These are phyloP conservation scores for Ceratopteris richardii DNA, from an alignment of 75 land plant species.

Conservation along the genomic window DNA sequence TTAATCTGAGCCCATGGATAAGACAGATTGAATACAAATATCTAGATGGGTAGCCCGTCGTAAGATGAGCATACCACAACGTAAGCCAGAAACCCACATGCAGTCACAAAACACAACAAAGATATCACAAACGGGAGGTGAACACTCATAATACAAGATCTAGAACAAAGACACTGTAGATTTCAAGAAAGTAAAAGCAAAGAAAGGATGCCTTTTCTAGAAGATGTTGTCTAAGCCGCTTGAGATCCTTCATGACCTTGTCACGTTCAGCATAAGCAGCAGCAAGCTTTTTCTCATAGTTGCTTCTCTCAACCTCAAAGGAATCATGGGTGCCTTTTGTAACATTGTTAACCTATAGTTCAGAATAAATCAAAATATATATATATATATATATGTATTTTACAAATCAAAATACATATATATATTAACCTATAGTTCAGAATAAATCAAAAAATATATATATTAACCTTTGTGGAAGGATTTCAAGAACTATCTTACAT, in stretches of 20 bases:
- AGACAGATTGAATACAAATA: too few species aligned
- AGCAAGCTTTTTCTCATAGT: constrained; percentile 46
- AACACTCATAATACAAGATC: too few species aligned
- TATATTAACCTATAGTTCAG: not conserved
- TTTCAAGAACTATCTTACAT: too few species aligned
- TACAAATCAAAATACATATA: too few species aligned
- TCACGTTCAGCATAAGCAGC: constrained; percentile 55
- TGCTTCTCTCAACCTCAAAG: constrained; percentile 15
- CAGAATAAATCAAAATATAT: not conserved
- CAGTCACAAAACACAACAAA: too few species aligned
- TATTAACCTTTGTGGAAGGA: not conserved
- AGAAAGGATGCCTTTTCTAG: constrained; percentile 60
- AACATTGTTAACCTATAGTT: not conserved
- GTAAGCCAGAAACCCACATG: too few species aligned
- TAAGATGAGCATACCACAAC: too few species aligned
- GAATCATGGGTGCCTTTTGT: constrained; percentile 3
- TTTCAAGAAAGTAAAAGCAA: too few species aligned
- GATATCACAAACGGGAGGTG: too few species aligned
- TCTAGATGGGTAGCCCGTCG: too few species aligned
- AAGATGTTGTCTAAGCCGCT: constrained; percentile 85
- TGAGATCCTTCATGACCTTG: constrained; percentile 65
- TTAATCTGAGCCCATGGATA: too few species aligned
- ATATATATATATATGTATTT: not conserved
- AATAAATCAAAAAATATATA: not conserved
- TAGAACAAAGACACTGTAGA: too few species aligned